Evolutionary conservation across 2,329 filamentous ascomycete species (phyloP).

Genomic region (Aspergillus pseudoviridinutans): DNA sequence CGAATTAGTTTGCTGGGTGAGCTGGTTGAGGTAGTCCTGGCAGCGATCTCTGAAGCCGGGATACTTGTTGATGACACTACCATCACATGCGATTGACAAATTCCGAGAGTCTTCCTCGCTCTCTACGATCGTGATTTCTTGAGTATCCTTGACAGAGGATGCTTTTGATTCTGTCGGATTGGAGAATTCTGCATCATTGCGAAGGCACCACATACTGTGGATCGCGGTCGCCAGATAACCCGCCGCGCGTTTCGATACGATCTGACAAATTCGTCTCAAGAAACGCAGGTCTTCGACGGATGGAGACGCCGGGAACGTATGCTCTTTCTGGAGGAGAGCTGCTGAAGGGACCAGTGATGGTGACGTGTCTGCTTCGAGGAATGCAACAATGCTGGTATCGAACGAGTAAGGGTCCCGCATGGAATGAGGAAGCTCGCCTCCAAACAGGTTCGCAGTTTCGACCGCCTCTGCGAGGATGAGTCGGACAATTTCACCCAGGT

Average conservation of each 20-base stretch:
- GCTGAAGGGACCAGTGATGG: constrained; percentile 35
- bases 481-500: constrained; percentile 61
- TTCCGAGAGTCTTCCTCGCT: constrained; percentile 27
- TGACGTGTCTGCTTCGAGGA: constrained; percentile 49
- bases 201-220: constrained; percentile 58
- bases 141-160: constrained; percentile 22
- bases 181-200: constrained; percentile 47
- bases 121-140: constrained; percentile 34
- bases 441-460: constrained; percentile 52
- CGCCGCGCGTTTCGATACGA: constrained; percentile 57
- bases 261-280: constrained; percentile 49
- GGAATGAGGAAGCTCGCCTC: constrained; percentile 53
- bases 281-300: constrained; percentile 52
- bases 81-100: constrained; percentile 49
- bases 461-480: constrained; percentile 59
- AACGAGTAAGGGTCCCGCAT: constrained; percentile 56
- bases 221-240: constrained; percentile 61
- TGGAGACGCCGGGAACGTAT: constrained; percentile 46
- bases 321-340: constrained; percentile 49
- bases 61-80: constrained; percentile 51
- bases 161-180: constrained; percentile 15
- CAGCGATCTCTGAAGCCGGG: constrained; percentile 45
- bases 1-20: constrained; percentile 29
- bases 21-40: constrained; percentile 41
- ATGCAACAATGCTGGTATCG: constrained; percentile 57